These are phyloP conservation scores for Pseudozyma sp. DNA, from an alignment of 1,284 basidiomycete species.

Conservation along the genomic window DNA sequence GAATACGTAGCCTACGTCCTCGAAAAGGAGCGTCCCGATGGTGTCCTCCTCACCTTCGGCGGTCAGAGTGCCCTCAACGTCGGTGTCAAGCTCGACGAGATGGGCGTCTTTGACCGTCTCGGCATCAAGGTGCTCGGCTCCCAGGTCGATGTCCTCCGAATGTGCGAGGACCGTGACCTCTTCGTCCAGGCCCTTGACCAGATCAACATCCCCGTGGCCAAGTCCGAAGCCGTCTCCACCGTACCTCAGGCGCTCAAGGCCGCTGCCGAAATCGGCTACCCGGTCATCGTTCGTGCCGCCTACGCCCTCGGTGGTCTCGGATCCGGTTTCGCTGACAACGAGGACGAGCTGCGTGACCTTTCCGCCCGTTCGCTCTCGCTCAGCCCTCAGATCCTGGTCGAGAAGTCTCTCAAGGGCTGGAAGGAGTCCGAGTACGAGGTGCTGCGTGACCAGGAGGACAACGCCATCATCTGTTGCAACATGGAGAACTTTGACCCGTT, in stretches of 20 bases:
- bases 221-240: constrained; percentile 96
- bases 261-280: constrained; percentile 92
- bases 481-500: constrained; percentile 99
- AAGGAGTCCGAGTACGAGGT: constrained; percentile 99
- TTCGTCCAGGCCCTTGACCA: constrained; percentile 98
- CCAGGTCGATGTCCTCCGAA: constrained; percentile 82
- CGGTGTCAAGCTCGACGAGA: constrained; percentile 94
- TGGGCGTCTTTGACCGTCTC: constrained; percentile 95
- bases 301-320: constrained; percentile 98
- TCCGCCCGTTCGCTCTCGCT: constrained; percentile 90
- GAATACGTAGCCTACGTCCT: constrained; percentile 99
- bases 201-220: constrained; percentile 96
- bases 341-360: constrained; percentile 93
- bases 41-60: constrained; percentile 96
- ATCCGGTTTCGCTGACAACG: constrained; percentile 95
- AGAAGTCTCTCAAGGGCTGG: constrained; percentile 99
- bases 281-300: constrained; percentile 96
- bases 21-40: constrained; percentile 97
- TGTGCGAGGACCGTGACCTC: constrained; percentile 88
- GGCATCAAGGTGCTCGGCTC: constrained; percentile 96
- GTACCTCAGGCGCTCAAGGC: constrained; percentile 92
- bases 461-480: constrained; percentile 90
- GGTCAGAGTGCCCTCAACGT: constrained; percentile 98
- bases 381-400: constrained; percentile 95
- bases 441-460: constrained; percentile 92